These are phyloP conservation scores for Nicotiana otophora DNA, from an alignment of 257 asterid species.

Conservation along the genomic window DNA sequence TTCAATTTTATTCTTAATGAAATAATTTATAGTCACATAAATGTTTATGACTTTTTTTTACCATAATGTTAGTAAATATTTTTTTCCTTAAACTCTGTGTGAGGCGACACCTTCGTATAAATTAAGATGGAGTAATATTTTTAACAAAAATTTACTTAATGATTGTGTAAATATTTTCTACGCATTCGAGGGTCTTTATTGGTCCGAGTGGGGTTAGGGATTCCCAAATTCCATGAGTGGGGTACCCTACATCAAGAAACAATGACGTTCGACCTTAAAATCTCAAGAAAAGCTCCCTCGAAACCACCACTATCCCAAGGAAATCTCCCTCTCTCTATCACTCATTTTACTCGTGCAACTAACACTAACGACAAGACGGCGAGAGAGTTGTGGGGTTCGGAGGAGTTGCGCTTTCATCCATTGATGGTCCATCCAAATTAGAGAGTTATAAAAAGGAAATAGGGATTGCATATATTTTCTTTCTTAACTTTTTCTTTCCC, in stretches of 20 bases:
- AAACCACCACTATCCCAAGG: constrained; percentile 37
- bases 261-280: constrained; percentile 69
- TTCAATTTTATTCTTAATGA: too few relatives aligned
- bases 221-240: constrained; percentile 21
- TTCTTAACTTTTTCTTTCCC: background rate
- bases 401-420: constrained; percentile 24
- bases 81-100: too few relatives aligned
- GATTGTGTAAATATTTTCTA: too few relatives aligned
- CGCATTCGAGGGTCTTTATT: too few relatives aligned
- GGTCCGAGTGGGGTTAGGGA: background rate
- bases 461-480: background rate
- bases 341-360: constrained; percentile 31
- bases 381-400: constrained; percentile 21
- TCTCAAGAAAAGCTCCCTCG: constrained; percentile 48
- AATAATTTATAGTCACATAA: too few relatives aligned
- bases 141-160: too few relatives aligned
- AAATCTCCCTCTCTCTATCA: constrained; percentile 6
- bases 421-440: too few relatives aligned
- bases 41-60: too few relatives aligned
- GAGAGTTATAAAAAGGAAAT: background rate
- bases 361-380: constrained; percentile 18
- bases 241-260: constrained; percentile 35
- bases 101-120: too few relatives aligned
- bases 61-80: too few relatives aligned
- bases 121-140: too few relatives aligned